Evolutionary conservation across 495 filamentous ascomycete species (phyloP).

Genomic region (Mytilinidion resinicola): DNA sequence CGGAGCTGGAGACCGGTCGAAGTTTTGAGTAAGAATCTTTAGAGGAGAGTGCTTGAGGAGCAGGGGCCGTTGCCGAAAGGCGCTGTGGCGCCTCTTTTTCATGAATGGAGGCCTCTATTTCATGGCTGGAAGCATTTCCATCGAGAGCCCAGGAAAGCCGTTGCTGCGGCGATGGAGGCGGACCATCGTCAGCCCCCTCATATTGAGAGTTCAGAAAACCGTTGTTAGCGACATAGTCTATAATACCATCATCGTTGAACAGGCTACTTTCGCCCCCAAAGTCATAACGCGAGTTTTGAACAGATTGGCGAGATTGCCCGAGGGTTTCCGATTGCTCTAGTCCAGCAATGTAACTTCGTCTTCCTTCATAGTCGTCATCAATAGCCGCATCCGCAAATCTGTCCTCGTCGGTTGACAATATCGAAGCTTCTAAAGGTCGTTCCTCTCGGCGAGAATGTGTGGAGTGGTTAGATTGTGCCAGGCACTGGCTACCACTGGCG

Average conservation of each 20-base stretch:
- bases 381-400: slow-evolving; percentile 27
- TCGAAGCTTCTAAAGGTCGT: slow-evolving; percentile 8
- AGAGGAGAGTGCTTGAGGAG: background rate
- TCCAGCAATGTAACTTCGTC: background rate
- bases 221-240: slow-evolving; percentile 23
- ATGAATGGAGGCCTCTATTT: background rate
- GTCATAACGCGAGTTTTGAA: background rate
- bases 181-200: background rate
- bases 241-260: slow-evolving; percentile 19
- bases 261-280: slow-evolving; percentile 19
- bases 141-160: slow-evolving; percentile 1
- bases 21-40: background rate
- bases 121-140: slow-evolving; percentile 9
- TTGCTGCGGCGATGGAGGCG: background rate
- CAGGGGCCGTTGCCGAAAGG: slow-evolving; percentile 1
- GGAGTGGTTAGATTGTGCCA: background rate
- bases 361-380: slow-evolving; percentile 20
- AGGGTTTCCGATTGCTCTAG: background rate
- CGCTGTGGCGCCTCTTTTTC: background rate
- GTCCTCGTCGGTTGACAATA: slow-evolving; percentile 22
- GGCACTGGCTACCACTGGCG: background rate
- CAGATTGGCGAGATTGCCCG: slow-evolving; percentile 2
- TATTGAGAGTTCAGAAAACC: slow-evolving; percentile 13
- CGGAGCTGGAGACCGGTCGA: background rate
- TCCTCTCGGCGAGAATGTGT: background rate